Percentiles rank a stretch among this genome's conserved stretches.
These are phyloP conservation scores for Trichoderma atrobrunneum DNA, from an alignment of 2,329 filamentous ascomycete species.

Conservation along the genomic window DNA sequence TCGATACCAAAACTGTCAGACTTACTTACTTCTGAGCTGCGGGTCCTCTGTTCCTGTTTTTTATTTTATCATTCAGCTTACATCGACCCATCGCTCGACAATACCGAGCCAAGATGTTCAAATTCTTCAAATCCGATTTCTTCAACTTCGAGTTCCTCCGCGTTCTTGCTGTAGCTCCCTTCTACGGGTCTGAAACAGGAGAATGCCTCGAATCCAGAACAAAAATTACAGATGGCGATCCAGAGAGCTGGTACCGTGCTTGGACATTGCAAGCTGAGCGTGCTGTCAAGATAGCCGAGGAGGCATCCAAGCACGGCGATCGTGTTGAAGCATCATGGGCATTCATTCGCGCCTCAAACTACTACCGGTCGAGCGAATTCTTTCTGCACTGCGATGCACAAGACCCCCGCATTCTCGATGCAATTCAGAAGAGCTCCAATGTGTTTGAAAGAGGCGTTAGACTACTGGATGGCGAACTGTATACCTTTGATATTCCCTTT, in stretches of 20 bases:
- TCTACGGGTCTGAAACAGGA: not conserved
- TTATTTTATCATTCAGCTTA: not conserved
- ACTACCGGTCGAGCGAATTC: conserved; percentile 37
- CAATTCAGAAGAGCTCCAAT: conserved; percentile 25
- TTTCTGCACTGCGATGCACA: conserved; percentile 26
- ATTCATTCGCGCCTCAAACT: conserved; percentile 42
- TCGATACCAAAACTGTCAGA: not conserved
- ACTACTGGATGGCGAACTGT: conserved; percentile 30
- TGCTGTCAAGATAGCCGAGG: not conserved
- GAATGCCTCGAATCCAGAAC: conserved; percentile 36
- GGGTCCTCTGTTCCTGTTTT: not conserved
- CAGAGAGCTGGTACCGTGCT: conserved; percentile 39
- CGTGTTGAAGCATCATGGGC: conserved; percentile 32
- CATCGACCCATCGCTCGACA: not conserved
- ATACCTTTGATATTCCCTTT: conserved; percentile 39
- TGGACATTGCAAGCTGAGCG: conserved; percentile 34
- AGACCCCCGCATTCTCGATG: conserved; percentile 31
- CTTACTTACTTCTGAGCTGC: not conserved
- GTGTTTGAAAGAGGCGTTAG: conserved; percentile 30
- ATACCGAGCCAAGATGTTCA: conserved; percentile 27
- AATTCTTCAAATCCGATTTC: conserved; percentile 33
- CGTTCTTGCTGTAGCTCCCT: not conserved
- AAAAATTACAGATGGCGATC: conserved; percentile 38
- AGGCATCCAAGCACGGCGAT: conserved; percentile 26
- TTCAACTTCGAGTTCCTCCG: conserved; percentile 45